A percentile compares a stretch with the other conserved stretches of the same genome.
Evolutionary conservation across 2,329 filamentous ascomycete species (phyloP).

Genomic region (Talaromyces sp.): DNA sequence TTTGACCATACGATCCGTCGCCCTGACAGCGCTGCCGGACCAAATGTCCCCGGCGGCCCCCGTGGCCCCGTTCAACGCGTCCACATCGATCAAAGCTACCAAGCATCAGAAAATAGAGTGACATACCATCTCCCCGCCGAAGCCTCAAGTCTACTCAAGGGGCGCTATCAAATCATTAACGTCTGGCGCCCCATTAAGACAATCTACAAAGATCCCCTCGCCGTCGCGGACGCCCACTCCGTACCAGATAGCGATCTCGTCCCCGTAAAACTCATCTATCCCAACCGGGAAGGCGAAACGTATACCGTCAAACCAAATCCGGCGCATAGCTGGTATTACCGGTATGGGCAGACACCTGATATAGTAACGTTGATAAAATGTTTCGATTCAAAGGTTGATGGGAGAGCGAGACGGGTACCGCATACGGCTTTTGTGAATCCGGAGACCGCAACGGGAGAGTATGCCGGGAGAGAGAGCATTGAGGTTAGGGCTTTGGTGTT

Average conservation of each 20-base stretch:
- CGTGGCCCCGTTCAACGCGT: constrained; percentile 50
- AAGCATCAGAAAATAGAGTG: constrained; percentile 43
- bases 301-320: constrained; percentile 44
- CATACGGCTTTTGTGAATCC: constrained; percentile 55
- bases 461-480: constrained; percentile 49
- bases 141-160: constrained; percentile 40
- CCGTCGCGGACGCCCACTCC: constrained; percentile 50
- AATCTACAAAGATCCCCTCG: constrained; percentile 53
- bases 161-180: constrained; percentile 50
- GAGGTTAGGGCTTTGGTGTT: constrained; percentile 56
- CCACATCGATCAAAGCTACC: constrained; percentile 51
- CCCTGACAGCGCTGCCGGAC: constrained; percentile 26
- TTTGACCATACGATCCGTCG: constrained; percentile 52
- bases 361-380: constrained; percentile 60
- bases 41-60: constrained; percentile 19
- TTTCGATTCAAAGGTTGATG: constrained; percentile 57
- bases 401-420: constrained; percentile 52
- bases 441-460: constrained; percentile 36
- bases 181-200: constrained; percentile 51
- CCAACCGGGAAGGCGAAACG: constrained; percentile 50
- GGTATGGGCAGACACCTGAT: constrained; percentile 49
- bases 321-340: constrained; percentile 53
- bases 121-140: constrained; percentile 44
- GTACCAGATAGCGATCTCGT: constrained; percentile 53
- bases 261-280: constrained; percentile 50